Percentiles rank a stretch among this genome's conserved stretches.
These are phyloP conservation scores for Hansenula lynferdii DNA, from an alignment of 1,139 yeast genomes.

Conservation along the genomic window DNA sequence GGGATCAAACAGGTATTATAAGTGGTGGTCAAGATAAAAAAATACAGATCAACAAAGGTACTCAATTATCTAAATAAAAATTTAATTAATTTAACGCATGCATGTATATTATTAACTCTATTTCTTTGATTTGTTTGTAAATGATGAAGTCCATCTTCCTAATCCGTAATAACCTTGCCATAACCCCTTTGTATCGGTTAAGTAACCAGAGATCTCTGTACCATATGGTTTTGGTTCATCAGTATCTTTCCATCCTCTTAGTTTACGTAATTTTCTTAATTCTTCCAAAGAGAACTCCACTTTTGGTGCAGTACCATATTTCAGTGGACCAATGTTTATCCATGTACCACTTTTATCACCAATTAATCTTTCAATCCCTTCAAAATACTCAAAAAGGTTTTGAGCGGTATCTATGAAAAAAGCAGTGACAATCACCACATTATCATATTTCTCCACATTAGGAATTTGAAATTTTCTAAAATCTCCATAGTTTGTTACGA, in stretches of 20 bases:
- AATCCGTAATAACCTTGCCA: conserved; percentile 80
- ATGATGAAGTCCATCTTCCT: conserved; percentile 30
- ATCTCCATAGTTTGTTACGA: conserved; percentile 56
- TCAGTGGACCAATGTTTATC: conserved; percentile 85
- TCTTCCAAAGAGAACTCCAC: conserved; percentile 71
- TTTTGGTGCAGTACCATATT: conserved; percentile 83
- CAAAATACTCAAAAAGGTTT: conserved; percentile 67
- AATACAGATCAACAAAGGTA: conserved; percentile 74
- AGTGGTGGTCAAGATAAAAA: conserved; percentile 95
- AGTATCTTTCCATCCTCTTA: conserved; percentile 63
- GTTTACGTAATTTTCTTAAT: conserved; percentile 40
- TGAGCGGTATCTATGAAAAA: conserved; percentile 89
- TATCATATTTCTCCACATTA: conserved; percentile 32
- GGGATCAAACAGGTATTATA: conserved; percentile 76
- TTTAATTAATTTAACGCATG: conserved; percentile 2
- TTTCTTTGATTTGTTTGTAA: neutral
- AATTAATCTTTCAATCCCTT: conserved; percentile 49
- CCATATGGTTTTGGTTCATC: conserved; percentile 27
- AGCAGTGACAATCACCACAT: conserved; percentile 60
- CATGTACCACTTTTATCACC: conserved; percentile 47
- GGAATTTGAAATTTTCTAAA: conserved; percentile 46
- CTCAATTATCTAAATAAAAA: conserved; percentile 34
- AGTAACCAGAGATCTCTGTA: conserved; percentile 41
- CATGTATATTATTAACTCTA: neutral
- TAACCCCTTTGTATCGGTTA: conserved; percentile 59